These are phyloP conservation scores for Vachellia pachyceras DNA, from an alignment of 306 rosid species.

Conservation along the genomic window DNA sequence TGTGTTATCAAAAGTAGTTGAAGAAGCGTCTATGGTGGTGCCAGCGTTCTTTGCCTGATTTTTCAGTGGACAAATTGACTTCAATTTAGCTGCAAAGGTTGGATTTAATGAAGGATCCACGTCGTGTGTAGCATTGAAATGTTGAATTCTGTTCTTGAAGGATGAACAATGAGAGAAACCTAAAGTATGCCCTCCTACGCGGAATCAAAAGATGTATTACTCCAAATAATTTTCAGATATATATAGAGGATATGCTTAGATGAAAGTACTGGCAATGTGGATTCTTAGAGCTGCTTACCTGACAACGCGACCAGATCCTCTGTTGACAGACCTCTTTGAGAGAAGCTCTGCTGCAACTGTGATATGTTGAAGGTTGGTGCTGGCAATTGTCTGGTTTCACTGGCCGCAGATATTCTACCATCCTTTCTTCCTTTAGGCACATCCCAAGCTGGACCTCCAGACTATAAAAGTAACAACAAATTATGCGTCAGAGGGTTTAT, in stretches of 20 bases:
- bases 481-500: constrained; percentile 18
- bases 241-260: constrained; percentile 7
- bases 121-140: constrained; percentile 60
- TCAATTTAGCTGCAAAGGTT: constrained; percentile 58
- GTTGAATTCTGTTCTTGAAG: constrained; percentile 70
- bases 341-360: constrained; percentile 74
- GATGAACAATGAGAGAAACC: constrained; percentile 95
- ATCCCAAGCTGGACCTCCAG: constrained; percentile 90
- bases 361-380: constrained; percentile 80
- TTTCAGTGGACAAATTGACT: constrained; percentile 61
- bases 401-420: constrained; percentile 80
- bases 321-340: constrained; percentile 72
- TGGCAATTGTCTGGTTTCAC: constrained; percentile 73
- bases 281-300: constrained; percentile 57
- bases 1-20: constrained; percentile 64
- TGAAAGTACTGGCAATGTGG: constrained; percentile 12
- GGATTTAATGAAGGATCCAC: constrained; percentile 66
- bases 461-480: constrained; percentile 46
- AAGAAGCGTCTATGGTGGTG: constrained; percentile 56
- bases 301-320: constrained; percentile 79
- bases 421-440: constrained; percentile 90
- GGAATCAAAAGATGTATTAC: constrained; percentile 23
- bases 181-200: constrained; percentile 86
- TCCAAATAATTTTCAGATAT: constrained; percentile 7
- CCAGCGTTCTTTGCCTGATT: constrained; percentile 67